These are phyloP conservation scores for Skeletonema costatum DNA, from an alignment of 108 stramenopile species.

Conservation along the genomic window DNA sequence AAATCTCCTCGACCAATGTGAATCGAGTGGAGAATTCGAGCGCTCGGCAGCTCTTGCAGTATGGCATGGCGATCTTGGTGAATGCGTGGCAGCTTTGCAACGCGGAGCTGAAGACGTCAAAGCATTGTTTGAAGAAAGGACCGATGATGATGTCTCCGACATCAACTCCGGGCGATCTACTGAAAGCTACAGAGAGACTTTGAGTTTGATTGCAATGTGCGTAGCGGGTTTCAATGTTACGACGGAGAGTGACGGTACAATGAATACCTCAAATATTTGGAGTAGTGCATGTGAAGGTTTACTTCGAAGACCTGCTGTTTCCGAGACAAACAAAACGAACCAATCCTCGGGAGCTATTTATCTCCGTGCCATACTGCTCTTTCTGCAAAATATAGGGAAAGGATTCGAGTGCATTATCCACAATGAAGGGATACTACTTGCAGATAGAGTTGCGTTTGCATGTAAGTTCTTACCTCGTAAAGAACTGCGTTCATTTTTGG, in stretches of 20 bases:
- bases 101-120: constrained; percentile 58
- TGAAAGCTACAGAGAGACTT: constrained; percentile 61
- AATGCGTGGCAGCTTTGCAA: constrained; percentile 70
- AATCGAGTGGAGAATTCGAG: constrained; percentile 68
- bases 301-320: constrained; percentile 46
- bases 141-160: not conserved
- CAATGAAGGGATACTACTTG: constrained; percentile 58
- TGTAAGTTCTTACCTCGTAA: constrained; percentile 63
- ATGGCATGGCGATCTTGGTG: constrained; percentile 77
- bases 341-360: constrained; percentile 52
- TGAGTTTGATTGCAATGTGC: constrained; percentile 77
- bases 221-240: constrained; percentile 68
- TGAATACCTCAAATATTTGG: constrained; percentile 61
- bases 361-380: constrained; percentile 65
- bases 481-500: constrained; percentile 64
- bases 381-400: constrained; percentile 59
- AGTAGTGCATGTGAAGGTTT: constrained; percentile 65
- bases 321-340: constrained; percentile 17
- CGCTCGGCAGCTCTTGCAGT: constrained; percentile 78
- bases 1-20: constrained; percentile 66
- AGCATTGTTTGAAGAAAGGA: constrained; percentile 8
- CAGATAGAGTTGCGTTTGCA: constrained; percentile 80
- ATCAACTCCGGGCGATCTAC: not conserved
- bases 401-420: constrained; percentile 58
- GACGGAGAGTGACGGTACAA: constrained; percentile 19